Percentiles rank a stretch among this genome's conserved stretches.
Conservation (phyloP, 345 rosid genomes). For the Aquilaria yunnanensis region DNA sequence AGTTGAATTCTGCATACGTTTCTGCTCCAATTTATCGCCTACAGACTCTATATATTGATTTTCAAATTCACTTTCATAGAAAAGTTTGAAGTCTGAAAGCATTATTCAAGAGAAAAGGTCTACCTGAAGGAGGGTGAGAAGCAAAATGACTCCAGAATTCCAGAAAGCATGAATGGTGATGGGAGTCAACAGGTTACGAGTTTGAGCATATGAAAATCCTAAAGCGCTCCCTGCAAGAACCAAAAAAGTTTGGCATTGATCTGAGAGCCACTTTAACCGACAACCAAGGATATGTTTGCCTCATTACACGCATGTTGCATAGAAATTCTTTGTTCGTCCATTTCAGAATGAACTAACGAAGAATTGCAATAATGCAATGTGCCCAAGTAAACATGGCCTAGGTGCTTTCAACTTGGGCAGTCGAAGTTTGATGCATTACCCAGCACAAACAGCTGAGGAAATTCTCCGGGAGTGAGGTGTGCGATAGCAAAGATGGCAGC, state of each 20-base stretch:
- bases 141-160: constrained; percentile 81
- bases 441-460: constrained; percentile 78
- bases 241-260: neutral
- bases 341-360: no score
- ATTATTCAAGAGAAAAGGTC: neutral
- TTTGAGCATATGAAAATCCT: constrained; percentile 86
- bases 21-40: neutral
- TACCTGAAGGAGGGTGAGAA: constrained; percentile 92
- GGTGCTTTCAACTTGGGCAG: neutral
- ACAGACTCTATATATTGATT: no score
- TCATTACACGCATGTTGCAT: no score
- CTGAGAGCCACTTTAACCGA: no score
- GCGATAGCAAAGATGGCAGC: constrained; percentile 93
- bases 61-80: no score
- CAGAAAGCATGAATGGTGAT: constrained; percentile 79
- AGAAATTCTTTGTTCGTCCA: no score
- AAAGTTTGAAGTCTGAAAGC: neutral
- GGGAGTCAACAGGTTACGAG: constrained; percentile 79
- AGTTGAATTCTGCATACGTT: no score
- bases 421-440: constrained; percentile 34
- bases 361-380: no score
- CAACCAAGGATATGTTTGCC: no score
- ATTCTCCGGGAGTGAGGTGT: constrained; percentile 86
- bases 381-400: no score
- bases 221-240: constrained; percentile 45